These are phyloP conservation scores for Yarrowia alimentaria DNA, from an alignment of 805 yeast genomes.

Conservation along the genomic window DNA sequence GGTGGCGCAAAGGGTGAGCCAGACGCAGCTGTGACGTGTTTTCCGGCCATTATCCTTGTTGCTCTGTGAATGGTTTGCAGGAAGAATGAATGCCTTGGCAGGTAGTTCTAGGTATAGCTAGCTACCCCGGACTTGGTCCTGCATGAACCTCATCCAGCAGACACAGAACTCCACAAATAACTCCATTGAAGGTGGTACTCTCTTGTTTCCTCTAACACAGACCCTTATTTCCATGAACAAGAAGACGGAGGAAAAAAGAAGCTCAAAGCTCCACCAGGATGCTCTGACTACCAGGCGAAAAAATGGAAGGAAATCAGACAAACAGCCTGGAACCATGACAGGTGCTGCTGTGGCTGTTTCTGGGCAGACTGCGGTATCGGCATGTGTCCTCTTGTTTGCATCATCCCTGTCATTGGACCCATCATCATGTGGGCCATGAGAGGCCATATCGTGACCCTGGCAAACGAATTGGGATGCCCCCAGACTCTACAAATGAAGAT, in stretches of 20 bases:
- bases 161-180: too few relatives aligned
- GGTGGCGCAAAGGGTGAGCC: not conserved
- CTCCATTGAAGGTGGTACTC: too few relatives aligned
- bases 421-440: constrained; percentile 75
- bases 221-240: constrained; percentile 55
- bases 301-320: constrained; percentile 71
- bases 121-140: too few relatives aligned
- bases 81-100: too few relatives aligned
- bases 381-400: constrained; percentile 65
- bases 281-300: constrained; percentile 58
- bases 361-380: constrained; percentile 70
- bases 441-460: constrained; percentile 59
- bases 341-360: constrained; percentile 76
- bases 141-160: too few relatives aligned
- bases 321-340: constrained; percentile 85
- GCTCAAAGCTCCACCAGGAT: constrained; percentile 58
- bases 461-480: constrained; percentile 61
- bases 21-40: too few relatives aligned
- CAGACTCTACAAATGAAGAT: constrained; percentile 59
- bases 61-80: too few relatives aligned
- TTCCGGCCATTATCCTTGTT: too few relatives aligned
- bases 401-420: constrained; percentile 86
- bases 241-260: constrained; percentile 53
- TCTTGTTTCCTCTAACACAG: constrained; percentile 37
- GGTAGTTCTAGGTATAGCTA: too few relatives aligned